These are phyloP conservation scores for Ogataea hybrid DNA, from an alignment of 1,139 yeast genomes.

Conservation along the genomic window DNA sequence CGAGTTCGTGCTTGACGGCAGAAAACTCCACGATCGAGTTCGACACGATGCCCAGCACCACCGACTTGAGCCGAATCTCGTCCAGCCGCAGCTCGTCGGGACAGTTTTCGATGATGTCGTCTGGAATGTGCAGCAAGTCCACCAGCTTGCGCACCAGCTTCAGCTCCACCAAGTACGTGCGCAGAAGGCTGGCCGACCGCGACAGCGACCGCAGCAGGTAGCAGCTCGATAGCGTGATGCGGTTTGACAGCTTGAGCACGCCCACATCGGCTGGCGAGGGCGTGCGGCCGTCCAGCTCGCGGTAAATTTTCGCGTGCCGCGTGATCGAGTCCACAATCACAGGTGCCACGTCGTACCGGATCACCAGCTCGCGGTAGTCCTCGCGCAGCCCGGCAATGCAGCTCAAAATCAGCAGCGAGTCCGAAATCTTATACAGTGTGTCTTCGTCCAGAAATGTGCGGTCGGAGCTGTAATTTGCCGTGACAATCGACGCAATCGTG, in stretches of 20 bases:
- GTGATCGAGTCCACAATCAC: slow-evolving; percentile 30
- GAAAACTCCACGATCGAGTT: slow-evolving; percentile 81
- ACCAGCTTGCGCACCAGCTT: slow-evolving; percentile 50
- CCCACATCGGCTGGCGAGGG: slow-evolving; percentile 16
- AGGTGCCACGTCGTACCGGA: slow-evolving; percentile 30
- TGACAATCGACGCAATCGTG: slow-evolving; percentile 31
- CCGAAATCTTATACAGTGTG: slow-evolving; percentile 31
- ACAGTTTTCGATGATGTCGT: slow-evolving; percentile 26
- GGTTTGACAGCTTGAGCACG: slow-evolving; percentile 36
- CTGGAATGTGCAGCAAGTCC: slow-evolving; percentile 38
- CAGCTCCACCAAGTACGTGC: slow-evolving; percentile 65
- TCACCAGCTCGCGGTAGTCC: slow-evolving; percentile 31
- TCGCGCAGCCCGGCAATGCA: slow-evolving; percentile 35
- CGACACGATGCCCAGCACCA: slow-evolving; percentile 68
- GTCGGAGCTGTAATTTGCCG: slow-evolving; percentile 23
- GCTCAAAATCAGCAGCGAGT: slow-evolving; percentile 34
- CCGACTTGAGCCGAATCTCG: slow-evolving; percentile 50
- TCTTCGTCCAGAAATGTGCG: slow-evolving; percentile 26
- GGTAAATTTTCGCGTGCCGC: slow-evolving; percentile 27
- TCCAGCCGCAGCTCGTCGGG: slow-evolving; percentile 29
- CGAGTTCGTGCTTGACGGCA: slow-evolving; percentile 58
- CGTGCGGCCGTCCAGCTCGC: slow-evolving; percentile 12
- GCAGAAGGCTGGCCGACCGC: slow-evolving; percentile 64
- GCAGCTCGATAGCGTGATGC: slow-evolving; percentile 40
- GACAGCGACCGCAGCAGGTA: slow-evolving; percentile 70